Conservation (phyloP, 1,139 yeast genomes). For the Pichia sp. region DNA sequence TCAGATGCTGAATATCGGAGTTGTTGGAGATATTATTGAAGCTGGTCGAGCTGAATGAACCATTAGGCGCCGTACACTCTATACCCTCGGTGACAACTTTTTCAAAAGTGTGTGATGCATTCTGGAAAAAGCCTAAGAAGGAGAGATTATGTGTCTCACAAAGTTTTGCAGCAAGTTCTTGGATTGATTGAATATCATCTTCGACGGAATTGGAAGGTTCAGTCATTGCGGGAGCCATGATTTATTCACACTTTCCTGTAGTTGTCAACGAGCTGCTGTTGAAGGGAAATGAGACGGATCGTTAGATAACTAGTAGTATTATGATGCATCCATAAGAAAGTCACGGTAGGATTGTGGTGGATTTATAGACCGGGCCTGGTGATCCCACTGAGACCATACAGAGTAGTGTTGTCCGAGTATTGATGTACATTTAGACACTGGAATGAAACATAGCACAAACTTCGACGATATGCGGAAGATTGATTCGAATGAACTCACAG, state of each 20-base stretch:
- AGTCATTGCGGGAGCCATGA: too few species aligned
- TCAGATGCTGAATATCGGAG: slow-evolving; percentile 8
- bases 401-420: too few species aligned
- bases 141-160: slow-evolving; percentile 8
- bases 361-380: too few species aligned
- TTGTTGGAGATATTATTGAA: slow-evolving; percentile 3
- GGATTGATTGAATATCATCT: slow-evolving; percentile 3
- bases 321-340: too few species aligned
- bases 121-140: slow-evolving; percentile 13
- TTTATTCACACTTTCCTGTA: too few species aligned
- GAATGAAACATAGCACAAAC: slow-evolving; percentile 1
- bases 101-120: slow-evolving; percentile 6
- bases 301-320: too few species aligned
- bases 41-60: slow-evolving; percentile 4
- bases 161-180: slow-evolving; percentile 3
- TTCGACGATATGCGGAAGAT: neutral
- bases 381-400: too few species aligned
- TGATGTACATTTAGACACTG: too few species aligned
- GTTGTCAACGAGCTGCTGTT: too few species aligned
- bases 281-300: too few species aligned
- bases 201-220: too few species aligned
- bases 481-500: neutral
- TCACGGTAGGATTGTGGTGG: too few species aligned
- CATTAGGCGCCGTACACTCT: slow-evolving; percentile 8
- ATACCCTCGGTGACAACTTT: slow-evolving; percentile 8